A percentile compares a stretch with the other conserved stretches of the same genome.
Conservation (phyloP, 2,329 filamentous ascomycete species). For the Fonsecaea nubica region DNA sequence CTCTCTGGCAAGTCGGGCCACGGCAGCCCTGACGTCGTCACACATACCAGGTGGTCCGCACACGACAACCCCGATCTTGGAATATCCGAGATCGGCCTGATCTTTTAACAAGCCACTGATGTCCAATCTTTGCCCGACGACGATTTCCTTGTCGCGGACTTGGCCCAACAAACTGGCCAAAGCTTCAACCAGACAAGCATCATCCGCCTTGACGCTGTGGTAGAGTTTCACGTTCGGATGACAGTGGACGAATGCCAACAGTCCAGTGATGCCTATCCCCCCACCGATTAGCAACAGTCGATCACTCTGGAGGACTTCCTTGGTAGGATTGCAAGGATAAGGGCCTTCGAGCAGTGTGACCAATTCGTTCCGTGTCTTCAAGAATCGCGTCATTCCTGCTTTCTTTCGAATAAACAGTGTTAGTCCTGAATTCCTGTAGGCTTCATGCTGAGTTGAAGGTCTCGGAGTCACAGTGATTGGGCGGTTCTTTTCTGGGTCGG, state of each 20-base stretch:
- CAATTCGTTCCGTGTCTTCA: conserved; percentile 41
- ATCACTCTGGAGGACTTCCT: conserved; percentile 44
- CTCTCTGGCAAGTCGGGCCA: conserved; percentile 35
- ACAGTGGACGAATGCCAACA: conserved; percentile 46
- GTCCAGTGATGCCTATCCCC: conserved; percentile 57
- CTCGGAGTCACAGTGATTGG: background rate
- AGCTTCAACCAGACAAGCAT: conserved; percentile 9
- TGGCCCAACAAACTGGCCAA: conserved; percentile 37
- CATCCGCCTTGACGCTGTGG: conserved; percentile 34
- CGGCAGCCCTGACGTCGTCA: conserved; percentile 49
- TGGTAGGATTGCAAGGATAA: conserved; percentile 46
- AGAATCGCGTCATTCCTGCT: conserved; percentile 47
- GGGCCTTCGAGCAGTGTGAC: conserved; percentile 52
- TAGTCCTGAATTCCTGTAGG: background rate
- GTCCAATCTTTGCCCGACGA: conserved; percentile 47
- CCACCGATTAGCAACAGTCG: conserved; percentile 54
- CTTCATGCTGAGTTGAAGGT: background rate
- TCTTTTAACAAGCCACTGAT: conserved; percentile 48
- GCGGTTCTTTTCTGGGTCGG: background rate
- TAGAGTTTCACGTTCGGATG: conserved; percentile 43
- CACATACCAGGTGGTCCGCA: conserved; percentile 52
- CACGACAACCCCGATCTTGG: conserved; percentile 48
- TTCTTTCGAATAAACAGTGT: conserved; percentile 42
- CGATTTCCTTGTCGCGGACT: conserved; percentile 4
- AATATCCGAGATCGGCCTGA: conserved; percentile 43